These are phyloP conservation scores for Rhododendron ovatum DNA, from an alignment of 148 eudicot genomes.

Conservation along the genomic window DNA sequence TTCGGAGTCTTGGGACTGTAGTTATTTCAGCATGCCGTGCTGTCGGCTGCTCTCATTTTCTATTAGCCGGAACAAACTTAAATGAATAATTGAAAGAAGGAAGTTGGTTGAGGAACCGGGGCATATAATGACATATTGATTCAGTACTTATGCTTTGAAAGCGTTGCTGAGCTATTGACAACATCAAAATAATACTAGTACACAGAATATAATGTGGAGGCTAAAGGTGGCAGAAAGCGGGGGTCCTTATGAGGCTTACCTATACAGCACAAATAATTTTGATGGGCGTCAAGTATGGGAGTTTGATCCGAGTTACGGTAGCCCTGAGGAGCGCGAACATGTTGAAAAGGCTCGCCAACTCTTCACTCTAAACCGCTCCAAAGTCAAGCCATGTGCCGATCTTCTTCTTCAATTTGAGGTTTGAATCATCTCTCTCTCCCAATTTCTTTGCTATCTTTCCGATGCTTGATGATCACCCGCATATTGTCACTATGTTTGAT, in stretches of 20 bases:
- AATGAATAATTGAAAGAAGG: neutral
- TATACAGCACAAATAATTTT: slow-evolving; percentile 17
- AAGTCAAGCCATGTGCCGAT: slow-evolving; percentile 13
- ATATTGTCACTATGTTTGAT: neutral
- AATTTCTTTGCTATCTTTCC: neutral
- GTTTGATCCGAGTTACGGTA: slow-evolving; percentile 14
- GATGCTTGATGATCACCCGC: neutral
- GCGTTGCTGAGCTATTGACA: neutral
- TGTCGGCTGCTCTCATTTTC: neutral
- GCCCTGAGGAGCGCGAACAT: slow-evolving; percentile 11
- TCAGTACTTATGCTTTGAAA: neutral
- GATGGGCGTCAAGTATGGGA: slow-evolving; percentile 19
- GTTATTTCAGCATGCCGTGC: neutral
- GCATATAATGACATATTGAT: neutral
- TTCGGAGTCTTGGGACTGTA: neutral
- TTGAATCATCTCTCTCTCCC: neutral
- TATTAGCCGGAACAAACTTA: neutral
- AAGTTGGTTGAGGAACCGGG: too few species aligned
- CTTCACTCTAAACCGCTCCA: slow-evolving; percentile 11
- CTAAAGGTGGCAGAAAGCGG: slow-evolving; percentile 17
- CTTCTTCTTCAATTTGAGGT: slow-evolving; percentile 10
- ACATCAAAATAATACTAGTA: neutral
- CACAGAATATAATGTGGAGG: slow-evolving; percentile 12
- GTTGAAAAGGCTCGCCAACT: slow-evolving; percentile 11
- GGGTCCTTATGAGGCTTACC: slow-evolving; percentile 13